Evolutionary conservation across 352 stramenopile genomes (phyloP), one percentile per base, ranked within the genome.

Genomic region (Phytopythium sindhum): DNA sequence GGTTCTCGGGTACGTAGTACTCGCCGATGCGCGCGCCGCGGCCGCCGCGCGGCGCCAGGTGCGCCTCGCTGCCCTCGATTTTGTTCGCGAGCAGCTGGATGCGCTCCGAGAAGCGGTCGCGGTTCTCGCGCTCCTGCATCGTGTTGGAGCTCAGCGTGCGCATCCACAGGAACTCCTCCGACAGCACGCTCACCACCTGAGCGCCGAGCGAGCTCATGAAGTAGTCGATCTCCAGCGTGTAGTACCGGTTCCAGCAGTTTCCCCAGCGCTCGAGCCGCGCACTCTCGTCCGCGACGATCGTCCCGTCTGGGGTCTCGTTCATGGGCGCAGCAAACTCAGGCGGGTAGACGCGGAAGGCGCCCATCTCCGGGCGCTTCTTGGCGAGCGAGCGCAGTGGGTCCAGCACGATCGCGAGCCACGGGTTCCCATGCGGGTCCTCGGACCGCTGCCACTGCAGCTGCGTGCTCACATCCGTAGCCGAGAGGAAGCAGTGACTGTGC

Each of bases 381-480:
- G 93, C 90, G 21, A 99, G 74, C 51, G 91, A 98, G 23, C 96
- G 86, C 41, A 99, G 72, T 8, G 98, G 98, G 84, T 99, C 98
- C 11, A 99, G 81, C 31, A 99, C 98, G 61, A 99, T 98, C 5
- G 96, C 98, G 24, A 99, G 86, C 85, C 97, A 99, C 21, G 97
- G 97, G 75, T 99, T 96, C 53, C 88, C 88, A 45, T 96, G 88
- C 39, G 84, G 90, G 72, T 99, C 97, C 80, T 99, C 97, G 14
- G 91, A 94, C 42, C 96, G 85, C 76, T 99, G 98, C 97, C 97
- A 99, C 65, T 98, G 92, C 19, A 99, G 77, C 77, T 99, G 97
- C 57, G 97, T 99, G 53, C 81, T 97, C 47, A 99, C 81, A 75
- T 99, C 98, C 12, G 97, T 99, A 52, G 91, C 90, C 57, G 89